Evolutionary conservation across 768 basidiomycete species (phyloP), one percentile per base, ranked within the genome.

Genomic region (Phlebiopsis gigantea): DNA sequence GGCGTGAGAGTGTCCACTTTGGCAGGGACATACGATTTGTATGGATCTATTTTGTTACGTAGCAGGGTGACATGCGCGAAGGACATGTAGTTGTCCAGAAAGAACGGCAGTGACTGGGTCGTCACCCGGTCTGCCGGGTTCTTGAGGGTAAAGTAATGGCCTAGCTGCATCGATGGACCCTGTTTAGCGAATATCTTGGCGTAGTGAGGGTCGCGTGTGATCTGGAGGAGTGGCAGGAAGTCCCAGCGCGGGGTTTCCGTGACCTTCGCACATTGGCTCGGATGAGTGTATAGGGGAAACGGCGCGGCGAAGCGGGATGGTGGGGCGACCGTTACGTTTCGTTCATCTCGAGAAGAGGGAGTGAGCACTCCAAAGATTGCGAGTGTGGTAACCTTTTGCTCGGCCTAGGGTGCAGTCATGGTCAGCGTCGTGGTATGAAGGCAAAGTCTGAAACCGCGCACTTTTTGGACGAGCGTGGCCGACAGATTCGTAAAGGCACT

Each of bases 221-320:
- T 67, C 17, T 65, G 64, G 25, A 77, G 55, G 24, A 72, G 67
- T 19, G 64, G 55, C 4, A 66, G 60, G 63, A 76, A 79, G 10
- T 58, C 63, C 75, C 75, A 79, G 0, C 60, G 59, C 0, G 61
- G 59, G 15, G 19, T 61, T 53, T 69, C 56, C 2, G 68, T 62
- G 24, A 65, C 61, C 2, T 52, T 56, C 3, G 59, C 64, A 25
- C 30, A 49, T 9, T 47, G 2, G 14, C 80, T 75, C 1, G 85
- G 84, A 62, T 85, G 83, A 0, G 67, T 64, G 62, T 79, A 67
- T 5, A 87, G 64, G 5, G 85, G 85, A 26, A 81, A 62, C 14
- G 81, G 79, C 1, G 83, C 78, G 0, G 84, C 80, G 61, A 82
- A 85, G 9, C 77, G 63, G 0, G 82, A 85, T 28, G 81, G 78